These are phyloP conservation scores for Miamiensis avidus DNA, from an alignment of 169 alveolate genomes.

Conservation along the genomic window DNA sequence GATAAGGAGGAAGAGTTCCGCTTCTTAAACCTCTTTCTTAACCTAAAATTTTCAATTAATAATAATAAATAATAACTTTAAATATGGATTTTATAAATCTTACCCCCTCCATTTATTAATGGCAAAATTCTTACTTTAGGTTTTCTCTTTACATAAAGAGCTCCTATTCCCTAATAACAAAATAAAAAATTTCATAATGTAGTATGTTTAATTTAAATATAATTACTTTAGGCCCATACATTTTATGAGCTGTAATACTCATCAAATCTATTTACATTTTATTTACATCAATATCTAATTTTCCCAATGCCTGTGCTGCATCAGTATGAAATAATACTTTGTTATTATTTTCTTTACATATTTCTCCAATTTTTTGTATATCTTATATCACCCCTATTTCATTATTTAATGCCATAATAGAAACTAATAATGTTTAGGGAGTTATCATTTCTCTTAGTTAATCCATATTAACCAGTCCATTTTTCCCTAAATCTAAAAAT, in stretches of 20 bases:
- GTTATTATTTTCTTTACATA: conserved; percentile 83
- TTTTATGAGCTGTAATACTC: conserved; percentile 96
- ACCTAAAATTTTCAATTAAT: background rate
- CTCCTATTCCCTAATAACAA: conserved; percentile 95
- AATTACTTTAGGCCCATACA: conserved; percentile 97
- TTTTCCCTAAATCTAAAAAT: conserved; percentile 89
- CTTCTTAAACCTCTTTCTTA: conserved; percentile 98
- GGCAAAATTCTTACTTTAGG: conserved; percentile 96
- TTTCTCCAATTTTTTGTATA: conserved; percentile 89
- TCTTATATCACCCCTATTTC: conserved; percentile 98
- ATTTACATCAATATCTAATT: conserved; percentile 92
- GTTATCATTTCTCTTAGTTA: conserved; percentile 87
- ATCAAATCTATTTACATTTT: conserved; percentile 89
- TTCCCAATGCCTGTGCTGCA: conserved; percentile 94
- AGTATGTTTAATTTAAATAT: no score
- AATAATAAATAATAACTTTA: no score
- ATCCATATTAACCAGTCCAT: conserved; percentile 88
- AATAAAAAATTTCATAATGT: background rate
- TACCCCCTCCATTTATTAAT: conserved; percentile 98
- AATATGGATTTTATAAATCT: conserved; percentile 95
- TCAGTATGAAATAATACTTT: conserved; percentile 95
- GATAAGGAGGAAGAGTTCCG: conserved; percentile 86
- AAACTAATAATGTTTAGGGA: conserved; percentile 91
- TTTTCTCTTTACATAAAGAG: conserved; percentile 92
- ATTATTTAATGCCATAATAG: conserved; percentile 95